Conservation (phyloP, 306 rosid genomes). For the Boehmeria nivea region DNA sequence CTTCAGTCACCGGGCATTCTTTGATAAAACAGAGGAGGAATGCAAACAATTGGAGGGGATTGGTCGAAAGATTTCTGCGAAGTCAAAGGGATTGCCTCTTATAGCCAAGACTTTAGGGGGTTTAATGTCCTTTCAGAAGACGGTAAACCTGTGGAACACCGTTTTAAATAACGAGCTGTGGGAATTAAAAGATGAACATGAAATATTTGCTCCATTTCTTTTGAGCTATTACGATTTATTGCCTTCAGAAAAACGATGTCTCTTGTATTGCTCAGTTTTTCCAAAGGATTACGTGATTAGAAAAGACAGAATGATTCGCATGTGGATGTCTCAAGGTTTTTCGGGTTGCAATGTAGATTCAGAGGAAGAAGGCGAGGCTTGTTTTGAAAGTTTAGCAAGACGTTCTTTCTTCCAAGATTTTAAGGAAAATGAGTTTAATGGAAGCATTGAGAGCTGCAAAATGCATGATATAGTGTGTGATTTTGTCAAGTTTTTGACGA, state of each 20-base stretch:
- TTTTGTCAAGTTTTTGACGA: conserved; percentile 5
- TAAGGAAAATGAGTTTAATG: not conserved
- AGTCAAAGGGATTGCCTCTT: conserved; percentile 20
- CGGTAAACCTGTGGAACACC: not conserved
- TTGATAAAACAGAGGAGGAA: not conserved
- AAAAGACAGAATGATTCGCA: not conserved
- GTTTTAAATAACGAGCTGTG: conserved; percentile 13
- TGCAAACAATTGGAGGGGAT: not conserved
- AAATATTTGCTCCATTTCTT: conserved; percentile 7
- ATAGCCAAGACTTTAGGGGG: conserved; percentile 12
- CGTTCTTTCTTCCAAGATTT: conserved; percentile 11
- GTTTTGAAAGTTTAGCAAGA: conserved; percentile 4
- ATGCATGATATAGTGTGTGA: conserved; percentile 21
- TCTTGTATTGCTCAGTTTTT: conserved; percentile 7
- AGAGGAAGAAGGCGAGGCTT: not conserved
- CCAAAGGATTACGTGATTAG: not conserved
- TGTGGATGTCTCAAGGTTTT: conserved; percentile 21
- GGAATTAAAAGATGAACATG: not conserved
- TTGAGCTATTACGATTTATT: conserved; percentile 20
- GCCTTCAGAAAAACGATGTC: not conserved
- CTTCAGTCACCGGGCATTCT: conserved; percentile 1
- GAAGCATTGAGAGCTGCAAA: not conserved
- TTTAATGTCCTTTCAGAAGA: conserved; percentile 1
- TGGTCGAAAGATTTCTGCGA: conserved; percentile 9
- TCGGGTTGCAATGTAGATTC: not conserved